A percentile compares a stretch with the other conserved stretches of the same genome.
phyloP scores from a whole-genome alignment of 148 eudicot genomes.

The Fagopyrum tataricum region DNA sequence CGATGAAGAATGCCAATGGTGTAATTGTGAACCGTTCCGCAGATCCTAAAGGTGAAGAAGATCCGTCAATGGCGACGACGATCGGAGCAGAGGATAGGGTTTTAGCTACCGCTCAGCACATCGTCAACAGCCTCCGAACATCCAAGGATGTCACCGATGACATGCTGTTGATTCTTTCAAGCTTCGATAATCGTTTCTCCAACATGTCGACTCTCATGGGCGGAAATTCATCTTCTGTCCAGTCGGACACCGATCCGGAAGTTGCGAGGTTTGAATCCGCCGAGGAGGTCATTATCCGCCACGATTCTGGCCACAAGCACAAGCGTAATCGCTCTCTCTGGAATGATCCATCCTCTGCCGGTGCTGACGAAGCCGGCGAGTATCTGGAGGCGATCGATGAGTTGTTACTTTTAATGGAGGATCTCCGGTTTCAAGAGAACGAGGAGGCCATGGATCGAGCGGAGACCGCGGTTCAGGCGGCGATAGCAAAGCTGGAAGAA shows the following conservation, averaged over 20 bases:
- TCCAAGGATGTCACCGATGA: constrained; percentile 54
- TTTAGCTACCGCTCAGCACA: constrained; percentile 81
- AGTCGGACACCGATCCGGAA: not conserved
- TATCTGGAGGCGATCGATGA: constrained; percentile 59
- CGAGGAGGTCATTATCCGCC: constrained; percentile 41
- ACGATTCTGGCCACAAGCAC: constrained; percentile 20
- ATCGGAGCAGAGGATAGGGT: constrained; percentile 73
- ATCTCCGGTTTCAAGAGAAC: constrained; percentile 13
- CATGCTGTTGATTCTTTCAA: constrained; percentile 71
- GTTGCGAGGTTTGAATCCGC: constrained; percentile 39
- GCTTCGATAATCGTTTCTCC: constrained; percentile 79
- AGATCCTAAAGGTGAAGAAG: not conserved
- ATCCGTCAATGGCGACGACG: constrained; percentile 41
- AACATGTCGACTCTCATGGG: constrained; percentile 38
- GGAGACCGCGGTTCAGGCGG: constrained; percentile 65
- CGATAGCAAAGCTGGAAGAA: constrained; percentile 77
- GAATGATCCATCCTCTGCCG: constrained; percentile 18
- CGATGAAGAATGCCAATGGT: constrained; percentile 10
- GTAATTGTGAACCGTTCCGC: not conserved
- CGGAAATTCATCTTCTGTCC: not conserved
- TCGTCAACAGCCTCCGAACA: constrained; percentile 56
- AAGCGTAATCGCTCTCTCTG: constrained; percentile 5
- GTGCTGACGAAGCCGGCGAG: constrained; percentile 32
- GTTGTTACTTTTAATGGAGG: constrained; percentile 38
- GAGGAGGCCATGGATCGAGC: constrained; percentile 44